A percentile compares a stretch with the other conserved stretches of the same genome.
These are phyloP conservation scores for Lasiosphaeria ovina DNA, from an alignment of 495 filamentous ascomycete genomes.

Conservation along the genomic window DNA sequence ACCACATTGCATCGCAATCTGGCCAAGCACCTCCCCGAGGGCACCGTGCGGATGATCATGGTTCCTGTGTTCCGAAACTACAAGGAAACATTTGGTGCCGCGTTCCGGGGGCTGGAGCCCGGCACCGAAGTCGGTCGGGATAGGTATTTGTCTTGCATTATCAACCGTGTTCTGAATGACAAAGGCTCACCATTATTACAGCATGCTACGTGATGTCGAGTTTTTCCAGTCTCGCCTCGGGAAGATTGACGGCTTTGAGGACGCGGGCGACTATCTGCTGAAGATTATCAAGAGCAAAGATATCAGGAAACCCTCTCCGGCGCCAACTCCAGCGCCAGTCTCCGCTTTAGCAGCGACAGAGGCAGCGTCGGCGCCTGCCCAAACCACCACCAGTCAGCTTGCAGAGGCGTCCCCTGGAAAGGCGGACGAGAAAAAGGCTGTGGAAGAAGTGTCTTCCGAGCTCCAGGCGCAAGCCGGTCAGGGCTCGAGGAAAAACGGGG, in stretches of 20 bases:
- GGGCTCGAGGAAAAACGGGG: background rate
- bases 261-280: conserved; percentile 65
- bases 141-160: conserved; percentile 53
- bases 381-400: background rate
- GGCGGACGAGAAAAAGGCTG: background rate
- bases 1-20: conserved; percentile 83
- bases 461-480: background rate
- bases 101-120: conserved; percentile 65
- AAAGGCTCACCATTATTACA: conserved; percentile 36
- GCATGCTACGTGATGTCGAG: conserved; percentile 78
- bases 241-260: conserved; percentile 77
- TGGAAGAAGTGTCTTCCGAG: background rate
- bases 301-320: conserved; percentile 27
- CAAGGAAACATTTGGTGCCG: conserved; percentile 74
- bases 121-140: conserved; percentile 65
- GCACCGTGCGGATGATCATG: conserved; percentile 83
- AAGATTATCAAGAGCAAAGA: conserved; percentile 65
- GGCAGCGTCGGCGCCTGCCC: background rate
- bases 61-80: conserved; percentile 84
- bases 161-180: background rate
- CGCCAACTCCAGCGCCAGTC: conserved; percentile 14
- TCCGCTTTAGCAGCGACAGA: background rate
- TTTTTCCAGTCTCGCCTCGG: conserved; percentile 70
- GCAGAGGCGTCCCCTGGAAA: background rate
- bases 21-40: conserved; percentile 77